Evolutionary conservation across 768 basidiomycete species (phyloP), one percentile per base, ranked within the genome.

Genomic region (Pleurotus cornucopiae): DNA sequence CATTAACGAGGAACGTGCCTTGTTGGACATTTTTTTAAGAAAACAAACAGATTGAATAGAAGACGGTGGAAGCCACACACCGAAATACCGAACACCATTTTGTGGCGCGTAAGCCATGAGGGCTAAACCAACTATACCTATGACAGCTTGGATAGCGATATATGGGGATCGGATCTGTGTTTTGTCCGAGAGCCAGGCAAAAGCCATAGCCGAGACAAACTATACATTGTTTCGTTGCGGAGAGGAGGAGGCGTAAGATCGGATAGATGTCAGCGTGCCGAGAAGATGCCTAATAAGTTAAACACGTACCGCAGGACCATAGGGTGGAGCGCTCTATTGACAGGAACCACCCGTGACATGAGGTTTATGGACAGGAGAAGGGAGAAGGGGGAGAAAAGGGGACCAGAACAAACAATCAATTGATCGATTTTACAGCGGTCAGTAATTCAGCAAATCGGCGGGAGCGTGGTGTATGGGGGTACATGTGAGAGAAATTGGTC

Each of bases 171-270:
- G 73, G 57, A 77, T 73, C 56, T 67, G 74, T 34, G 68, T 69
- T 61, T 68, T 75, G 60, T 80, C 77, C 3, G 78, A 75, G 13
- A 77, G 62, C 67, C 73, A 78, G n/a, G 78, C 73, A 56, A 78
- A 73, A 57, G 76, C 63, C 57, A 79, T 65, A 7, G 75, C 72
- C 11, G 69, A 71, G 23, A 70, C 59, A 46, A 75, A 71, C 74
- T 74, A 45, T 34, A 49, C 12, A 14, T 6, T 25, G 23, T 25
- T 51, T 51, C 11, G 34, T 25, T 49, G 12, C 47, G 1, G 46
- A 23, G n/a, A 25, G 53, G 25, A 26, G 30, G 54, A 18, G 16
- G 12, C 48, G 16, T 37, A 6, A 38, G 44, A 46, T 47, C 41
- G 52, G 47, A 41, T 23, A 9, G 2, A 9, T 11, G 2, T 34